Evolutionary conservation across 805 yeast species (phyloP).

Genomic region (Yarrowia keelungensis): DNA sequence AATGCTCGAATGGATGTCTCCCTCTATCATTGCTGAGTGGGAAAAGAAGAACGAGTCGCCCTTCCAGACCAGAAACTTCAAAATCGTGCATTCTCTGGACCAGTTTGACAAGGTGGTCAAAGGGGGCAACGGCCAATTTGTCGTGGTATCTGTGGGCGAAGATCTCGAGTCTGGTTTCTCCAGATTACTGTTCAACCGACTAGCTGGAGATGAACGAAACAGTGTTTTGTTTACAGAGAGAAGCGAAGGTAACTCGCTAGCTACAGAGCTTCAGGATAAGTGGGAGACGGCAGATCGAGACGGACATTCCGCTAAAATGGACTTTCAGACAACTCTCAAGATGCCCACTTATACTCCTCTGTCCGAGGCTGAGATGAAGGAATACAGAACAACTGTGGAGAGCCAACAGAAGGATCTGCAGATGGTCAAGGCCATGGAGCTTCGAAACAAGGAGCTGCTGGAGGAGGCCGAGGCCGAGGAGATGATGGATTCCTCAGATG

Average conservation of each 20-base stretch:
- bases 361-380: slow-evolving; percentile 49
- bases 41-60: slow-evolving; percentile 76
- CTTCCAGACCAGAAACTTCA: slow-evolving; percentile 74
- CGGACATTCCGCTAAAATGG: slow-evolving; percentile 44
- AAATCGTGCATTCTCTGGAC: slow-evolving; percentile 62
- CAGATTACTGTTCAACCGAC: slow-evolving; percentile 50
- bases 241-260: slow-evolving; percentile 58
- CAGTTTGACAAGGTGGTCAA: slow-evolving; percentile 47
- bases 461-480: slow-evolving; percentile 50
- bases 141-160: slow-evolving; percentile 77
- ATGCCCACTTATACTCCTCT: slow-evolving; percentile 39
- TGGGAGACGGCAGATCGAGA: slow-evolving; percentile 46
- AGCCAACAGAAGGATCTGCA: slow-evolving; percentile 44
- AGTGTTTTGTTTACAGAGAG: slow-evolving; percentile 79
- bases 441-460: slow-evolving; percentile 52
- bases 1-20: slow-evolving; percentile 95
- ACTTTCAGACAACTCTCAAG: slow-evolving; percentile 38
- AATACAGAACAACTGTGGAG: slow-evolving; percentile 45
- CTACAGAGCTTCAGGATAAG: slow-evolving; percentile 56
- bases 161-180: slow-evolving; percentile 68
- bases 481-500: slow-evolving; percentile 44
- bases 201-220: slow-evolving; percentile 70
- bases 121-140: slow-evolving; percentile 59
- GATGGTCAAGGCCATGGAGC: slow-evolving; percentile 47
- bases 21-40: slow-evolving; percentile 85